Conservation (phyloP, 2,329 filamentous ascomycete species). For the Clarireedia paspali region DNA sequence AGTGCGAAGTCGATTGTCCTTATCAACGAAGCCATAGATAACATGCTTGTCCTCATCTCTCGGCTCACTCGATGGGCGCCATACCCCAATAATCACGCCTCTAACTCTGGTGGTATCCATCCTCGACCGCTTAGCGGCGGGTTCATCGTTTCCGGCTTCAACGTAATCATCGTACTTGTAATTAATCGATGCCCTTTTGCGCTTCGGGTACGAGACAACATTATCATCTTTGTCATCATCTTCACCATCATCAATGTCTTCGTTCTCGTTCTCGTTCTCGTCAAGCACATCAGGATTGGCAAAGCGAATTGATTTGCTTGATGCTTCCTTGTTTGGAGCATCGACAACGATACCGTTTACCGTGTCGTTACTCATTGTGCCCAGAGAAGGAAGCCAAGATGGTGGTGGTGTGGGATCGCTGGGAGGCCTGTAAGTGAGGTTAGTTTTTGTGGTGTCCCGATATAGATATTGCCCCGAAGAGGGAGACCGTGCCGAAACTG, state of each 20-base stretch:
- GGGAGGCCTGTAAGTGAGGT: no score
- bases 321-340: background rate
- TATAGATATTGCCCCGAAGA: no score
- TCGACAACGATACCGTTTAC: background rate
- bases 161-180: constrained; percentile 39
- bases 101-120: constrained; percentile 17
- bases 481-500: no score
- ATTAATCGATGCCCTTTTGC: constrained; percentile 46
- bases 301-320: background rate
- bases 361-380: background rate
- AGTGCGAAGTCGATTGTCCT: constrained; percentile 52
- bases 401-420: no score
- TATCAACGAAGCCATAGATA: constrained; percentile 56
- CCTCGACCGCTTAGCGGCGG: constrained; percentile 19
- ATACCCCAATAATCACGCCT: constrained; percentile 44
- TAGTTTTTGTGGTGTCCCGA: no score
- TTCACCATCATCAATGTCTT: background rate
- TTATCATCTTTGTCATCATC: constrained; percentile 29
- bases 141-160: constrained; percentile 12
- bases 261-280: constrained; percentile 22
- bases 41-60: constrained; percentile 45
- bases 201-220: constrained; percentile 40
- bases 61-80: constrained; percentile 49
- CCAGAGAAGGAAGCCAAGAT: no score
- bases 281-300: background rate